Base-by-base conservation (phyloP, 2,329 filamentous ascomycete genomes). In the Annulohypoxylon truncatum region DNA sequence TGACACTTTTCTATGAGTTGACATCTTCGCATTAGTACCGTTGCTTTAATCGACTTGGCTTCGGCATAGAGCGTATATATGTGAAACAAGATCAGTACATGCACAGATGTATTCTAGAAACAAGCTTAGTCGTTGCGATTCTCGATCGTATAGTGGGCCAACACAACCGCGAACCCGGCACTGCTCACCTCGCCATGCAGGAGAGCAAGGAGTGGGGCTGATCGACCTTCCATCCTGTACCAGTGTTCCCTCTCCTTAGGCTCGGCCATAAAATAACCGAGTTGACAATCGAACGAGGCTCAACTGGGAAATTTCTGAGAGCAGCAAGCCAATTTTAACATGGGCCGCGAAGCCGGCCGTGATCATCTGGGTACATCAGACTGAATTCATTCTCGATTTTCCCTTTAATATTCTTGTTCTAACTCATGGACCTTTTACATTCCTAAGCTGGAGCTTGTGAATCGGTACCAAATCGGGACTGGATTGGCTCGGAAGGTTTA, bases 281-380 rank as follows among this genome's bases (percentile, higher is more conserved):
- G 35, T 15, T 44, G 24, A 29, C 38, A 15, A 8, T 13, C 12
- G 28, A 29, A 38, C 33, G 24, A 54, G 20, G n/a, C 31, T 46
- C 22, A 20, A 20, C 20, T 57, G 22, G 44, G 40, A 60, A 66
- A 42, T 13, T 83, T 84, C 64, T 88, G 85, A 85, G 76, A 77
- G 40, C 77, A 79, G 24, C 80, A 88, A 64, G 74, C 88, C 51
- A 81, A 78, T 55, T 75, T 87, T 5, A 77, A 80, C 3, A 85
- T 88, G 13, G 81, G 83, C 12, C 82, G 83, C 64, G 78, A 80
- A 26, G 75, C 80, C 50, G 83, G 82, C 69, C 79, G 86, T 75
- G 86, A 89, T 72, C 85, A 88, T 76, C 71, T 89, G 42, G 86
- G 86, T 87, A 80, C 57, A 81, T 68, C 38, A 28, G 53, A 24